phyloP scores from a whole-genome alignment of 73 alveolate species.

The Halteria grandinella region DNA sequence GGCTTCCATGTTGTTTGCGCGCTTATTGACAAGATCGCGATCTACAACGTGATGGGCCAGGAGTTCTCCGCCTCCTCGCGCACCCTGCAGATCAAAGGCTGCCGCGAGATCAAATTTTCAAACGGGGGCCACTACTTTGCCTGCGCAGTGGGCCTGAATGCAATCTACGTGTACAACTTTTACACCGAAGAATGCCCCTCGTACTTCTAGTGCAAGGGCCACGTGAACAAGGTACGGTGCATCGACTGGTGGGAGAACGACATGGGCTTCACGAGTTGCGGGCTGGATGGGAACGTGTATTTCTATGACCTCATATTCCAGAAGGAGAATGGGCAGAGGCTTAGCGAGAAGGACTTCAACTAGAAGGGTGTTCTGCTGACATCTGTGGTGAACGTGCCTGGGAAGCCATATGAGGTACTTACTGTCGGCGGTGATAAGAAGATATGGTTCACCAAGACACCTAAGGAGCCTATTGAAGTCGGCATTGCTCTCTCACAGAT shows the following conservation, averaged over 20 bases:
- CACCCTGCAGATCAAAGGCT: constrained; percentile 86
- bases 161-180: constrained; percentile 86
- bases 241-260: constrained; percentile 94
- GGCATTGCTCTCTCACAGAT: constrained; percentile 65
- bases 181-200: constrained; percentile 89
- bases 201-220: constrained; percentile 71
- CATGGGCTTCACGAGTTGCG: constrained; percentile 87
- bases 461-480: constrained; percentile 60
- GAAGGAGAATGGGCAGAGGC: constrained; percentile 68
- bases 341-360: constrained; percentile 51
- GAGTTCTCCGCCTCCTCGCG: too few relatives aligned
- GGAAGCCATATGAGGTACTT: constrained; percentile 50
- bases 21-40: constrained; percentile 89
- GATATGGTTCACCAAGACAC: constrained; percentile 47
- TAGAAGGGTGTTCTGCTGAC: constrained; percentile 31
- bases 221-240: constrained; percentile 71
- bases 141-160: constrained; percentile 78
- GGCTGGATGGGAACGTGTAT: constrained; percentile 87
- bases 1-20: constrained; percentile 96
- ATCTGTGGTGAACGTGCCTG: constrained; percentile 58
- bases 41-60: too few relatives aligned
- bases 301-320: constrained; percentile 73
- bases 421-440: constrained; percentile 61
- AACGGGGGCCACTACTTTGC: constrained; percentile 97
- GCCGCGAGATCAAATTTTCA: constrained; percentile 88